A percentile compares a stretch with the other conserved stretches of the same genome.
phyloP scores from a whole-genome alignment of 108 stramenopile genomes.

The Skeletonema menzelii region DNA sequence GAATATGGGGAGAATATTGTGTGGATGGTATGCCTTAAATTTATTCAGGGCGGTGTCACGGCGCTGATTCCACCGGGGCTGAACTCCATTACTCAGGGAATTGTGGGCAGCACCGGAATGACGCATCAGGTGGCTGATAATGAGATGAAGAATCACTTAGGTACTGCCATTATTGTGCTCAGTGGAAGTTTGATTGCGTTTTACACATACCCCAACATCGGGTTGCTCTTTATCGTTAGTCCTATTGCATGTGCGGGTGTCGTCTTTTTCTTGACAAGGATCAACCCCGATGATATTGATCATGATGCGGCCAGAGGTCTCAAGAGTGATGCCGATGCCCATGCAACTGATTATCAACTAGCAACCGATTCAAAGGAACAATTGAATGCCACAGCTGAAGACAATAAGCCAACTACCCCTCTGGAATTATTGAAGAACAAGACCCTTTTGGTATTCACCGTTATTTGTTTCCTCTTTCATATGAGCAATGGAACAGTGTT shows the following conservation, averaged over 20 bases:
- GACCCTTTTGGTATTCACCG: constrained; percentile 71
- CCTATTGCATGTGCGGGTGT: constrained; percentile 83
- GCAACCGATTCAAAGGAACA: not conserved
- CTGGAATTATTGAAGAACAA: constrained; percentile 73
- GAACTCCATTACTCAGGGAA: constrained; percentile 88
- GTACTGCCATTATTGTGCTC: constrained; percentile 85
- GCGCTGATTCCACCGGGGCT: constrained; percentile 87
- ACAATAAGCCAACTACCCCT: constrained; percentile 64
- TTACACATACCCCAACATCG: constrained; percentile 75
- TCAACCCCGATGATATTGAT: constrained; percentile 81
- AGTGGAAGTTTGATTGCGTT: constrained; percentile 70
- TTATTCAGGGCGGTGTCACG: constrained; percentile 81
- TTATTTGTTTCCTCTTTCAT: constrained; percentile 83
- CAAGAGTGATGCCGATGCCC: constrained; percentile 10
- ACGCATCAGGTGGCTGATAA: constrained; percentile 82
- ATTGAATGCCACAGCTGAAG: not conserved
- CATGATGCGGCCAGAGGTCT: constrained; percentile 87
- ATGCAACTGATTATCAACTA: not conserved
- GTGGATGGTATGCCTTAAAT: constrained; percentile 81
- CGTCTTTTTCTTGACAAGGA: constrained; percentile 64
- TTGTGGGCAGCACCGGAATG: constrained; percentile 86
- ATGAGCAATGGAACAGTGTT: constrained; percentile 86
- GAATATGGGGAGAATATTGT: constrained; percentile 68
- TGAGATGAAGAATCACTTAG: constrained; percentile 91
- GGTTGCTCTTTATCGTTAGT: constrained; percentile 76